Conservation (phyloP, 352 stramenopile genomes). For the Phytophthora sp. region DNA sequence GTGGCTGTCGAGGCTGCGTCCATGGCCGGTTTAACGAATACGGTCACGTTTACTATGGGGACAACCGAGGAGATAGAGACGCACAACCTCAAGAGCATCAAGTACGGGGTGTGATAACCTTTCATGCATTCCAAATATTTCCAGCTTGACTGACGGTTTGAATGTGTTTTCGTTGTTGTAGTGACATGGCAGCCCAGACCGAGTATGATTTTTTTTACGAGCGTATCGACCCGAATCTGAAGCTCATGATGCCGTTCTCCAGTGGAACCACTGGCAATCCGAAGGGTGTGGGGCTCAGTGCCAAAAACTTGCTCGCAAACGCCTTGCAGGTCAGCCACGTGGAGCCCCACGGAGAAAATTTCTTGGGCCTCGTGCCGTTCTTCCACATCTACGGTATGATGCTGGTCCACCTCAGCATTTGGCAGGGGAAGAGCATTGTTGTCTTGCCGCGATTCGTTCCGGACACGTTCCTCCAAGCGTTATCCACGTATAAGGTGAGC, state of each 20-base stretch:
- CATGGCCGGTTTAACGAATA: constrained; percentile 34
- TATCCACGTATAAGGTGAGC: constrained; percentile 63
- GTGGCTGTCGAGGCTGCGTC: constrained; percentile 37
- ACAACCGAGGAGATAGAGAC: constrained; percentile 13
- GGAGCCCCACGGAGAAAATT: constrained; percentile 58
- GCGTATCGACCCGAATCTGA: constrained; percentile 60
- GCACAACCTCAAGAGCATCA: constrained; percentile 41
- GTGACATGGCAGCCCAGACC: constrained; percentile 43
- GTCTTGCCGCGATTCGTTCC: constrained; percentile 92
- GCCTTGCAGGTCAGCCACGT: constrained; percentile 82
- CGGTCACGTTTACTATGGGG: constrained; percentile 47
- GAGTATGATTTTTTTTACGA: constrained; percentile 54
- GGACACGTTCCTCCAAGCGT: constrained; percentile 82
- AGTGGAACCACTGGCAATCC: constrained; percentile 92
- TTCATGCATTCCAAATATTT: not conserved
- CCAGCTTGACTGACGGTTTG: not conserved
- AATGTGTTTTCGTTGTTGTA: constrained; percentile 9
- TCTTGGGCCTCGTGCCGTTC: constrained; percentile 87
- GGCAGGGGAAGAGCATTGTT: constrained; percentile 83
- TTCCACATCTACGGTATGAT: constrained; percentile 96
- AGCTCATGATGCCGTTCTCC: constrained; percentile 88
- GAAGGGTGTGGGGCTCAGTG: constrained; percentile 81
- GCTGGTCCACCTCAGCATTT: constrained; percentile 84
- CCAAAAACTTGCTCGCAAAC: constrained; percentile 92
- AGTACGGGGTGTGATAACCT: constrained; percentile 27